phyloP scores from a whole-genome alignment of 306 rosid genomes.

The Cicer yamashitae region DNA sequence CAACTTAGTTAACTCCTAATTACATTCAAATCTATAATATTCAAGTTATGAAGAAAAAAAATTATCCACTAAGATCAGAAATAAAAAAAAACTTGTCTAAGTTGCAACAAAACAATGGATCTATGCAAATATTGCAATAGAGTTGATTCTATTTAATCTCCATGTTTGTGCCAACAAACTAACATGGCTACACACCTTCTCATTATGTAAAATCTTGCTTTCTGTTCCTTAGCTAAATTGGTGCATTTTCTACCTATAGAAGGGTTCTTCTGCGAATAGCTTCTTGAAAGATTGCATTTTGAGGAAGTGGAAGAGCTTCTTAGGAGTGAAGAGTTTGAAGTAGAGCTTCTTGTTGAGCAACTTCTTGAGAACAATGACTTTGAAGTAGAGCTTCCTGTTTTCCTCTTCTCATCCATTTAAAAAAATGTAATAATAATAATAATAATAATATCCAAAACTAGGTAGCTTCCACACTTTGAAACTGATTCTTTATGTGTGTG shows the following conservation, averaged over 20 bases:
- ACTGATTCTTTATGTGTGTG: slow-evolving; percentile 30
- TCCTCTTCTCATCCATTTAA: slow-evolving; percentile 83
- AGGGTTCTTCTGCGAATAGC: slow-evolving; percentile 70
- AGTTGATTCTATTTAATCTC: slow-evolving; percentile 54
- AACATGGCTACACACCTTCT: slow-evolving; percentile 95
- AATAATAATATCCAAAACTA: neutral
- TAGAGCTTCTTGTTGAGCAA: slow-evolving; percentile 63
- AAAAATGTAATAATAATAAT: neutral
- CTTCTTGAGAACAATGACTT: slow-evolving; percentile 72
- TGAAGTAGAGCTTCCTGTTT: slow-evolving; percentile 47
- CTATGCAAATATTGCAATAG: neutral
- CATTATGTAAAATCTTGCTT: slow-evolving; percentile 96
- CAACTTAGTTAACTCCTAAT: slow-evolving; percentile 48
- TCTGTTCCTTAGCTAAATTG: slow-evolving; percentile 88
- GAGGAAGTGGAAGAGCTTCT: slow-evolving; percentile 68
- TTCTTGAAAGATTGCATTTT: slow-evolving; percentile 68
- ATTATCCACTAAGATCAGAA: slow-evolving; percentile 44
- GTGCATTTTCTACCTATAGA: slow-evolving; percentile 78
- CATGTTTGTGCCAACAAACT: slow-evolving; percentile 97
- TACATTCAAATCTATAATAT: slow-evolving; percentile 49
- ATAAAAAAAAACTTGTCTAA: slow-evolving; percentile 45
- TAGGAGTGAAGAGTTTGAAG: slow-evolving; percentile 73
- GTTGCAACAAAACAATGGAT: slow-evolving; percentile 44
- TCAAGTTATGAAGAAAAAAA: neutral
- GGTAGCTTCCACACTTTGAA: slow-evolving; percentile 8